Evolutionary conservation across 2,329 filamentous ascomycete species (phyloP), one percentile per base, ranked within the genome.

Genomic region (Fusarium paranaense): DNA sequence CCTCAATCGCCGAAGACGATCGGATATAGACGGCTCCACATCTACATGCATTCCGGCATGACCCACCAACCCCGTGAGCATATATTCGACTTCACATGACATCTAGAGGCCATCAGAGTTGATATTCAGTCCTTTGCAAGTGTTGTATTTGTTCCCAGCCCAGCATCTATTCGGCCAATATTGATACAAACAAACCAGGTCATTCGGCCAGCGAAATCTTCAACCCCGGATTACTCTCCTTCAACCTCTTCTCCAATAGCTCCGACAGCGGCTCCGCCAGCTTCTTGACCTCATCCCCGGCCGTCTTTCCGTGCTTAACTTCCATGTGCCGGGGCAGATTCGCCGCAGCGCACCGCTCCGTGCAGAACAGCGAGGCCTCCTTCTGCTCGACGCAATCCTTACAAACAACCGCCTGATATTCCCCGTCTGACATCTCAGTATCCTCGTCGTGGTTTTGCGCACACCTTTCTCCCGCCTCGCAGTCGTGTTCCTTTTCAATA

Each of bases 261-360:
- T 79, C 69, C 66, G 69, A 65, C 62, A 81, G 56, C 25, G 76
- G 71, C 47, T 69, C 59, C 37, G 78, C 75, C 62, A 78, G 66
- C 38, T 65, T 69, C 60, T 67, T 69, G 16, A 74, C 67, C 25
- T 80, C 79, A 3, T 72, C 76, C 2, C 69, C 52, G 33, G 69
- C 67, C 60, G 77, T 76, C 61, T 79, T 78, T 3, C 75, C 78
- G 66, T 83, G 81, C 66, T 71, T 78, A 14, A 56, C 66, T 13
- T 83, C 80, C 22, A 84, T 79, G 73, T 88, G 86, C 27, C 66
- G 66, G 13, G 81, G 80, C 38, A 88, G 82, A 68, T 87, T 85
- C 14, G 71, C 75, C 27, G 75, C 77, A n/a, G 85, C 85, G 73
- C 86, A 88, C 35, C 79, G 76, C 32, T 80, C 72, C 9, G 85